Evolutionary conservation across 805 yeast genomes (phyloP), one percentile per base, ranked within the genome.

Genomic region (Cyberlindnera veronae): DNA sequence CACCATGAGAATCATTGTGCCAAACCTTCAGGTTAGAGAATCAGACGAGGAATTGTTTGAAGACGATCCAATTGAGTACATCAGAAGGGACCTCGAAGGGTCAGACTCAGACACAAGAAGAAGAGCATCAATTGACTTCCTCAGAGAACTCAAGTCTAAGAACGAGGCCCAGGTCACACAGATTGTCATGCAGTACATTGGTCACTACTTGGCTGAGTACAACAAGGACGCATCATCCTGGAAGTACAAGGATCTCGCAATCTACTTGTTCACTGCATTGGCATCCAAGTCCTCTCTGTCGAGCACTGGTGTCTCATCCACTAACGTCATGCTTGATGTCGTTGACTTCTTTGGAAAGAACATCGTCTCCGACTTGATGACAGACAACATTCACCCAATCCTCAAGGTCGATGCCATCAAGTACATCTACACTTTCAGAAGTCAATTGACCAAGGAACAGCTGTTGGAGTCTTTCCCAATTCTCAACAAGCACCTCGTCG

Each of bases 31-130:
- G 10, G 72, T 93, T 44, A 79, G 98, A 55, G 91, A 84, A 42
- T 72, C 84, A 2, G 99, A 93, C 58, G 88, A 87, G 55, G 99
- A 95, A 62, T 63, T 82, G 46, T 91, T 93, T 61, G 99, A 93
- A 63, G 99, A 93, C 63, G 99, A 93, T 58, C 99, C 99, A 27
- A 83, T 93, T 39, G 95, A 87, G 54, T 93, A 74, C 58, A 90
- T 90, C 16, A 76, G 98, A 55, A 75, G 95, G 46, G 99, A 93
- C 62, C 69, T 95, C 33, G 99, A 95, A 64, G 98, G 98, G 6
- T 81, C 95, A 0, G 98, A 91, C 59, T 76, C 84, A 12, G 98
- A 90, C 57, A 83, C 96, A 1, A 77, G 99, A 63, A 76, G 97
- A 62, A 79, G 95, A 52, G 80, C 96, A 0, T 81, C 97, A n/a